These are phyloP conservation scores for Sphaerulina musiva DNA, from an alignment of 2,329 filamentous ascomycete species.

Conservation along the genomic window DNA sequence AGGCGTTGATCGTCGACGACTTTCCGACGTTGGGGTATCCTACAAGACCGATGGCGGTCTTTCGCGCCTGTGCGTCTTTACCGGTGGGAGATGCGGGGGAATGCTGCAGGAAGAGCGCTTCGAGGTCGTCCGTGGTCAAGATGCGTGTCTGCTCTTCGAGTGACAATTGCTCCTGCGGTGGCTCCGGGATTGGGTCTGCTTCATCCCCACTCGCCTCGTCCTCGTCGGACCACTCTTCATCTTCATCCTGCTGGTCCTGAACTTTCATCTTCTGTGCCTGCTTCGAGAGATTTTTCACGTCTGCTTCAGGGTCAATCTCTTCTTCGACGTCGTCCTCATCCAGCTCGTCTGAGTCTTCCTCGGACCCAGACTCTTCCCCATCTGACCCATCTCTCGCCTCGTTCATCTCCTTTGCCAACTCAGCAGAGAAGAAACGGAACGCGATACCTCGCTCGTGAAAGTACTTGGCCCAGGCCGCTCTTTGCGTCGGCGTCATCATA, in stretches of 20 bases:
- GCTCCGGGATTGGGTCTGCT: conserved; percentile 31
- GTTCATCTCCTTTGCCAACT: conserved; percentile 80
- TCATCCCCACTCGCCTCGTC: conserved; percentile 37
- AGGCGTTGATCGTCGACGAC: conserved; percentile 96
- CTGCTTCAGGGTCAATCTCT: conserved; percentile 40
- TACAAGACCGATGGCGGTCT: conserved; percentile 85
- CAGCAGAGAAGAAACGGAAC: conserved; percentile 94
- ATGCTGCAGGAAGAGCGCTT: conserved; percentile 77
- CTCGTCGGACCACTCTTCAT: conserved; percentile 35
- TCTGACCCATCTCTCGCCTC: conserved; percentile 67
- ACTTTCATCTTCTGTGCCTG: conserved; percentile 37
- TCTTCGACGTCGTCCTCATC: conserved; percentile 32
- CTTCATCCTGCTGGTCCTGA: conserved; percentile 37
- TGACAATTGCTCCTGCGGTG: conserved; percentile 30
- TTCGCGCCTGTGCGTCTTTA: conserved; percentile 49
- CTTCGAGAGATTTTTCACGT: conserved; percentile 36
- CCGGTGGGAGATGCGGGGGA: conserved; percentile 49
- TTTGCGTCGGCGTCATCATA: conserved; percentile 89
- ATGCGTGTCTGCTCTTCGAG: conserved; percentile 57
- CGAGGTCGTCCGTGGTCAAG: conserved; percentile 84
- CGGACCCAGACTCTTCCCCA: conserved; percentile 42
- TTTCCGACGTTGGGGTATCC: conserved; percentile 99
- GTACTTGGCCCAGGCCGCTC: conserved; percentile 77
- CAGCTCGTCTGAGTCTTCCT: conserved; percentile 30
- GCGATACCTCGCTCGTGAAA: conserved; percentile 74